Evolutionary conservation across 2,329 filamentous ascomycete species (phyloP).

Genomic region (Colletotrichum musicola): DNA sequence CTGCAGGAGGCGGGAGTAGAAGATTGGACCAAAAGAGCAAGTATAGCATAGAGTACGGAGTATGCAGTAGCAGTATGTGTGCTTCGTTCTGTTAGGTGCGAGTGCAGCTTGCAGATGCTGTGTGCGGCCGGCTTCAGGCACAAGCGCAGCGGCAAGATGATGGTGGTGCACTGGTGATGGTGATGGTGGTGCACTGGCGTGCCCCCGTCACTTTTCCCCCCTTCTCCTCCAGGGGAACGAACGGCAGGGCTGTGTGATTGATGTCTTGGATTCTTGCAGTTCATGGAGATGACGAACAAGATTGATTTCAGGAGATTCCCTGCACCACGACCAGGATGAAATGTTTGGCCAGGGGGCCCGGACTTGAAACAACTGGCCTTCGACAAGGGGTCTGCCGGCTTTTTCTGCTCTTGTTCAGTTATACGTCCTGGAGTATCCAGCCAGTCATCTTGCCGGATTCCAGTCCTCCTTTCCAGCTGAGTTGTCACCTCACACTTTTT

Average conservation of each 20-base stretch:
- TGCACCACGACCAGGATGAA: slow-evolving; percentile 2
- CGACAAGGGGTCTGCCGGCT: slow-evolving; percentile 20
- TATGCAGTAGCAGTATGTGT: background rate
- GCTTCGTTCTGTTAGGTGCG: background rate
- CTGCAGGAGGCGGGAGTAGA: slow-evolving; percentile 19
- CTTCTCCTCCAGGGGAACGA: slow-evolving; percentile 2
- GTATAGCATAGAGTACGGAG: background rate
- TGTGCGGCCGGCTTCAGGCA: slow-evolving; percentile 26
- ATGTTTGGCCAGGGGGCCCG: slow-evolving; percentile 24
- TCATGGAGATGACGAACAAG: slow-evolving; percentile 4
- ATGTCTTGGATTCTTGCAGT: background rate
- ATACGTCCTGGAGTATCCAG: background rate
- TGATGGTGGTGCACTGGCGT: background rate
- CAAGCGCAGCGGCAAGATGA: slow-evolving; percentile 9
- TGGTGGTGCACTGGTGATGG: too few relatives aligned
- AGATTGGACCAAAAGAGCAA: slow-evolving; percentile 16
- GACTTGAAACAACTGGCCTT: slow-evolving; percentile 38
- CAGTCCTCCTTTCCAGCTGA: slow-evolving; percentile 8
- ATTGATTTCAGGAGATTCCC: slow-evolving; percentile 15
- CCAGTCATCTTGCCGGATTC: slow-evolving; percentile 28
- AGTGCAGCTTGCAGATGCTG: slow-evolving; percentile 22
- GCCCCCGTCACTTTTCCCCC: slow-evolving; percentile 5
- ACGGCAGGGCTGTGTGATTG: background rate
- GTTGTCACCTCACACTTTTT: background rate
- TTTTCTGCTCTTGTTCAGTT: slow-evolving; percentile 16